Base-by-base conservation (phyloP, 2,329 filamentous ascomycete genomes). In the Stagonosporopsis chrysanthemi region DNA sequence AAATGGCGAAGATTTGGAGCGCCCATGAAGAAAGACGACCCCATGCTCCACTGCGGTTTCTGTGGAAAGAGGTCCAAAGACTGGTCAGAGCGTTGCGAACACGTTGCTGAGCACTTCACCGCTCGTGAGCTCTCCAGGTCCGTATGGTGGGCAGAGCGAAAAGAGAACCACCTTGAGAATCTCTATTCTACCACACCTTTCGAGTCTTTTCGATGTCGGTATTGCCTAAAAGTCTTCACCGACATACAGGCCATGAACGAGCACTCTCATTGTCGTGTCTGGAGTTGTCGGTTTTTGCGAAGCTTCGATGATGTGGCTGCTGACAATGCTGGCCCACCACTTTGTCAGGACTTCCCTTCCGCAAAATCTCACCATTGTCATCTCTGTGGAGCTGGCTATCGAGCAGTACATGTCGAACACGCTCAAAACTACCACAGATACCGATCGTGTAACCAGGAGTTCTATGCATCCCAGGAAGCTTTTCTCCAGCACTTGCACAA, bases 41-140 rank as follows among this genome's bases (percentile, higher is more conserved):
- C 73, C 12, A 74, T 75, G 72, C 62, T 75, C 9, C 69, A 72
- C 38, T 74, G 73, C 48, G 73, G 73, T 3, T 74, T 75, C 43
- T 75, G 73, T 51, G 71, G 71, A 1, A 72, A 71, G 40, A 67
- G 49, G 29, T 69, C 63, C n/a, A 70, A 64, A 50, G 65, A 71
- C 35, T 74, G 71, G 72, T 63, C 64, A 22, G 69, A 71, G 29
- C 63, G 73, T 26, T 74, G 70, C 45, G 65, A 71, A 35, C 73
- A 75, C 52, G 65, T 75, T 39, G 69, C 69, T 14, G 68, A 73
- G 49, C 73, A 75, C 52, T 62, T 75, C 36, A 61, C 66, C 45
- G 66, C 67, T 29, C 69, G 67, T 26, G 69, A 70, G 29, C 59
- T 67, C 23, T 64, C 70, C 48, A 63, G 72, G 41, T 66, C 68